Evolutionary conservation across 257 asterid species (phyloP).

Genomic region (Echium plantagineum): DNA sequence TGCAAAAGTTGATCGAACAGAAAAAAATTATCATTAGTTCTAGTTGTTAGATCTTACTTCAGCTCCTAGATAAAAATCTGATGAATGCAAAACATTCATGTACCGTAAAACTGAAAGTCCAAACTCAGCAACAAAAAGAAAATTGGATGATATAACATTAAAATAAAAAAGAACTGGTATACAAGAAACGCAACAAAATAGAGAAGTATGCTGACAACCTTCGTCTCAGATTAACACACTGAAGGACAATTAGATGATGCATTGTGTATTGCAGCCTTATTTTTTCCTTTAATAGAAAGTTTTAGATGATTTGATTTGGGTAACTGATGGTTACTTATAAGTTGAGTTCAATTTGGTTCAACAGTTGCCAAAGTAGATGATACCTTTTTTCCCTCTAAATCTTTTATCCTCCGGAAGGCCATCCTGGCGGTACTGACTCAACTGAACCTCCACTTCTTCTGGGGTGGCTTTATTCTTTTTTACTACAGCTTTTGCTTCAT

Average conservation of each 20-base stretch:
- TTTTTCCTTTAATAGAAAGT: no score
- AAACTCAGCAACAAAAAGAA: neutral
- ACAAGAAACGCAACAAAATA: neutral
- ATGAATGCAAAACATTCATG: neutral
- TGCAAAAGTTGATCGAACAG: constrained; percentile 26
- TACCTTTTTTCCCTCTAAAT: constrained; percentile 93
- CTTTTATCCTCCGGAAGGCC: constrained; percentile 93
- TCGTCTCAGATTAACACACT: no score
- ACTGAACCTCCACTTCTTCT: constrained; percentile 81
- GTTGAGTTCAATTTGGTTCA: neutral
- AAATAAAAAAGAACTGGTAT: neutral
- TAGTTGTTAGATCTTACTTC: neutral
- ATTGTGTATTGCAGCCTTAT: no score
- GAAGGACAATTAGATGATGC: no score
- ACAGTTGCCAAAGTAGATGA: neutral
- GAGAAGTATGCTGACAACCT: no score
- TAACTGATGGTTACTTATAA: neutral
- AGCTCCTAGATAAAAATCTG: constrained; percentile 2
- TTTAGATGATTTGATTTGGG: no score
- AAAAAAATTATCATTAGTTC: neutral
- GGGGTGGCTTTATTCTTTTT: constrained; percentile 92
- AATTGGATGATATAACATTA: neutral
- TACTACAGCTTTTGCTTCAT: constrained; percentile 96
- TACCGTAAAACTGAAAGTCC: neutral
- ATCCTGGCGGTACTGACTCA: constrained; percentile 71